phyloP scores from a whole-genome alignment of 192 early-diverging fungal genomes.

The Coemansia sp. region DNA sequence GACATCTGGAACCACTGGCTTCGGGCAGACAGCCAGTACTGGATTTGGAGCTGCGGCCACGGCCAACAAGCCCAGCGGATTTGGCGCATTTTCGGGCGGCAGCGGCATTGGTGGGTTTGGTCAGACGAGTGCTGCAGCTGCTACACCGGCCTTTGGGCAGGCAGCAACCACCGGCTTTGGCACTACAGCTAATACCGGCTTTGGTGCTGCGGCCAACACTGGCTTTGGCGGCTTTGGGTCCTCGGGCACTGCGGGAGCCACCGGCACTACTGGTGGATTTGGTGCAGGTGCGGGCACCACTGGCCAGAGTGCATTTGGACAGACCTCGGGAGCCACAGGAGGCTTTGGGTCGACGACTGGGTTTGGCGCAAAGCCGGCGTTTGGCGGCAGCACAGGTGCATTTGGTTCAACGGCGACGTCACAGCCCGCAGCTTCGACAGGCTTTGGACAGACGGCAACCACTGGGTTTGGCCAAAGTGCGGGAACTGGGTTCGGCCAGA shows the following conservation, averaged over 20 bases:
- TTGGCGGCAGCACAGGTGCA: slow-evolving; percentile 12
- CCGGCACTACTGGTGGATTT: slow-evolving; percentile 1
- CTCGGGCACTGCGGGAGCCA: neutral
- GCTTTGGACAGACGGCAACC: slow-evolving; percentile 23
- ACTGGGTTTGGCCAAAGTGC: slow-evolving; percentile 23
- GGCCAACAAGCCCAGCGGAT: slow-evolving; percentile 19
- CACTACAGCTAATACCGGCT: slow-evolving; percentile 2
- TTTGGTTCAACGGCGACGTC: slow-evolving; percentile 17
- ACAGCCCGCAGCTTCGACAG: slow-evolving; percentile 17
- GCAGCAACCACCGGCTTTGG: slow-evolving; percentile 24
- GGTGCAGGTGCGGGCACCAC: neutral
- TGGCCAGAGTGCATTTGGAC: slow-evolving; percentile 18
- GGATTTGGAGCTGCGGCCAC: slow-evolving; percentile 21
- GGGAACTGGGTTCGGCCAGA: slow-evolving; percentile 8
- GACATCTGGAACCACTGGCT: slow-evolving; percentile 14
- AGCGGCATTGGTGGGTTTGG: slow-evolving; percentile 23
- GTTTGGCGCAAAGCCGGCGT: slow-evolving; percentile 38
- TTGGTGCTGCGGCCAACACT: slow-evolving; percentile 4
- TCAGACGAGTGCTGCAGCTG: slow-evolving; percentile 22
- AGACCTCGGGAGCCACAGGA: slow-evolving; percentile 1
- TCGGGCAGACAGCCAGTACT: slow-evolving; percentile 17
- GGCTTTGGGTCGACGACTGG: slow-evolving; percentile 30
- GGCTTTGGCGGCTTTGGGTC: slow-evolving; percentile 1
- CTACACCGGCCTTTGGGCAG: slow-evolving; percentile 19
- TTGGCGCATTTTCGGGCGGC: slow-evolving; percentile 26